Conservation (phyloP, 2,329 filamentous ascomycete species). For the Penicillium sp. region DNA sequence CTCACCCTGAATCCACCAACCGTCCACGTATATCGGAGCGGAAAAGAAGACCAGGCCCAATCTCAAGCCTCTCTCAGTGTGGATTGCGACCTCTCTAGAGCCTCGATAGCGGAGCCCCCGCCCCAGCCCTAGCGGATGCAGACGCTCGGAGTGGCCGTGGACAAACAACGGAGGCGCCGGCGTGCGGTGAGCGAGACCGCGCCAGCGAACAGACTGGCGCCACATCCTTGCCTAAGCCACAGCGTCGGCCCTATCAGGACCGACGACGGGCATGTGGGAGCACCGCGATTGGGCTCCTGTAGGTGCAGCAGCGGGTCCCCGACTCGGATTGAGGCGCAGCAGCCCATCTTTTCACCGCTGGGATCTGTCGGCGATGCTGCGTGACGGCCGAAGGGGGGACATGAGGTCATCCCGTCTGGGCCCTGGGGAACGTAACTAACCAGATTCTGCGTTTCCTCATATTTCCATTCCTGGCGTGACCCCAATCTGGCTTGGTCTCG, state of each 20-base stretch:
- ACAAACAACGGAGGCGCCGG: constrained; percentile 1
- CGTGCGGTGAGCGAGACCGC: constrained; percentile 16
- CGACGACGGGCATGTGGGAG: constrained; percentile 3
- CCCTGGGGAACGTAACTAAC: too few relatives aligned
- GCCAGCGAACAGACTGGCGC: constrained; percentile 8
- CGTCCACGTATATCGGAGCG: not conserved
- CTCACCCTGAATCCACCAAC: too few relatives aligned
- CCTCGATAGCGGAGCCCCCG: not conserved
- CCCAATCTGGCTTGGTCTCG: too few relatives aligned
- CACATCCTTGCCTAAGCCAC: constrained; percentile 17
- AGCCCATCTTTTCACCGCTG: constrained; percentile 18
- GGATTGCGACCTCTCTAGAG: too few relatives aligned
- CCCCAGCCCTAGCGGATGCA: constrained; percentile 15
- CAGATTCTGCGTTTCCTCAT: too few relatives aligned
- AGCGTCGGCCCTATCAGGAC: constrained; percentile 2
- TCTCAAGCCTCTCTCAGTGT: not conserved
- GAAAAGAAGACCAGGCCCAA: constrained; percentile 3
- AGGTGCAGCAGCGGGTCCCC: not conserved
- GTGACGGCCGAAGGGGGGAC: constrained; percentile 2
- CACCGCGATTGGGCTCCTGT: not conserved
- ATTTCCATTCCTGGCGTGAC: too few relatives aligned
- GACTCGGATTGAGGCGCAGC: constrained; percentile 11
- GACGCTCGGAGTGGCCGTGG: constrained; percentile 16
- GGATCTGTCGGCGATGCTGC: constrained; percentile 22
- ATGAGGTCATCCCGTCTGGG: constrained; percentile 5